phyloP scores from a whole-genome alignment of 2,329 filamentous ascomycete genomes.

The Lithohypha guttulata region DNA sequence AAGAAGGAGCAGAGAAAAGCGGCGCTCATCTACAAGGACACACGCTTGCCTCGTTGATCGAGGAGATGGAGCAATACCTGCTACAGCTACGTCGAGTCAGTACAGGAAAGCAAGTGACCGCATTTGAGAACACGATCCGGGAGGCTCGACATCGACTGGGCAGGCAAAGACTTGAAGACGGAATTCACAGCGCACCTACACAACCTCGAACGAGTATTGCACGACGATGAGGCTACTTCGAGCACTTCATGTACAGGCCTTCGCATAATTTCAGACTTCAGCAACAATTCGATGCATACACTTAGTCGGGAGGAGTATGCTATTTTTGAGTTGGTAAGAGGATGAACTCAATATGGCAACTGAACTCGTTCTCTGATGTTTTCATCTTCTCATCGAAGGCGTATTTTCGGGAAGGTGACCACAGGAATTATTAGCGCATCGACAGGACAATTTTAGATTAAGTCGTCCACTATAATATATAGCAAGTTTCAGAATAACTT shows the following conservation, averaged over 20 bases:
- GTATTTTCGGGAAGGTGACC: too few species aligned
- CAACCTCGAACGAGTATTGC: neutral
- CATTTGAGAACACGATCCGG: slow-evolving; percentile 49
- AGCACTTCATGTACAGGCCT: neutral
- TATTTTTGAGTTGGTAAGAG: too few species aligned
- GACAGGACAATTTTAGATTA: too few species aligned
- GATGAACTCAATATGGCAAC: too few species aligned
- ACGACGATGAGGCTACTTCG: slow-evolving; percentile 4
- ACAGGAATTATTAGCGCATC: too few species aligned
- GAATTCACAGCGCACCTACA: slow-evolving; percentile 3
- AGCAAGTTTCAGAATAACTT: neutral
- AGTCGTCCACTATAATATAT: neutral
- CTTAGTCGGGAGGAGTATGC: neutral
- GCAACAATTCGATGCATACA: neutral
- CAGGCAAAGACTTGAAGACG: slow-evolving; percentile 1
- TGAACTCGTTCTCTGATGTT: too few species aligned
- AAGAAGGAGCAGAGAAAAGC: slow-evolving; percentile 60
- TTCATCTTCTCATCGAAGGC: too few species aligned
- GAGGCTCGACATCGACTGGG: slow-evolving; percentile 15
- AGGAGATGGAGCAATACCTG: slow-evolving; percentile 54
- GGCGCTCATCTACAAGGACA: slow-evolving; percentile 51
- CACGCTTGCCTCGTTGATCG: slow-evolving; percentile 50
- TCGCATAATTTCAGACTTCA: neutral
- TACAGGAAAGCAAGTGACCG: slow-evolving; percentile 55
- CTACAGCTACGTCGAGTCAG: slow-evolving; percentile 52